Percentiles rank a stretch among this genome's conserved stretches.
Evolutionary conservation across 352 stramenopile genomes (phyloP).

Genomic region (Globisporangium cystogenes): DNA sequence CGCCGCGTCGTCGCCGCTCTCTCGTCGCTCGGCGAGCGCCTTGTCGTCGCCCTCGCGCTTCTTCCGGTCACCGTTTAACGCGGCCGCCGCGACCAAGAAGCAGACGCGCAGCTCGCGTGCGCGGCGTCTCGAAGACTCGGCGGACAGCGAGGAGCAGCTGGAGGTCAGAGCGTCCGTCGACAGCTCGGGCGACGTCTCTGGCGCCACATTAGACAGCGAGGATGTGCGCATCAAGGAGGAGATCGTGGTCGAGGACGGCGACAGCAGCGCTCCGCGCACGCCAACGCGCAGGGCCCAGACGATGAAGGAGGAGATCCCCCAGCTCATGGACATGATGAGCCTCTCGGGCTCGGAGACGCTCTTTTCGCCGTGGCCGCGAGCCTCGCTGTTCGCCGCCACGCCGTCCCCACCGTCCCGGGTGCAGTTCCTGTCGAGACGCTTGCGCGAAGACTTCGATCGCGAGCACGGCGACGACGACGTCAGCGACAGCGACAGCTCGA

Average conservation of each 20-base stretch:
- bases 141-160: conserved; percentile 4
- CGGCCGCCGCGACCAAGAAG: conserved; percentile 15
- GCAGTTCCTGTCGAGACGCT: conserved; percentile 22
- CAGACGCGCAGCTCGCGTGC: not conserved
- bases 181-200: not conserved
- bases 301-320: conserved; percentile 14
- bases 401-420: conserved; percentile 26
- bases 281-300: conserved; percentile 8
- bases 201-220: not conserved
- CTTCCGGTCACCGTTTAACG: conserved; percentile 58
- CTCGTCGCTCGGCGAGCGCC: conserved; percentile 20
- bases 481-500: conserved; percentile 10
- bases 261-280: conserved; percentile 12
- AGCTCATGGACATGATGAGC: conserved; percentile 15
- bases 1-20: conserved; percentile 14
- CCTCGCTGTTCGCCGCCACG: conserved; percentile 10
- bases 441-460: conserved; percentile 34
- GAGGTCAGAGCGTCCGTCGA: conserved; percentile 1
- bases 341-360: conserved; percentile 7
- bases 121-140: not conserved
- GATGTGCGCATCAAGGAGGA: conserved; percentile 5
- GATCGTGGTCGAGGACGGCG: conserved; percentile 1
- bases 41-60: conserved; percentile 63
- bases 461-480: conserved; percentile 9
- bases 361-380: conserved; percentile 15